Conservation (phyloP, 257 asterid genomes). For the Plantago ovata region DNA sequence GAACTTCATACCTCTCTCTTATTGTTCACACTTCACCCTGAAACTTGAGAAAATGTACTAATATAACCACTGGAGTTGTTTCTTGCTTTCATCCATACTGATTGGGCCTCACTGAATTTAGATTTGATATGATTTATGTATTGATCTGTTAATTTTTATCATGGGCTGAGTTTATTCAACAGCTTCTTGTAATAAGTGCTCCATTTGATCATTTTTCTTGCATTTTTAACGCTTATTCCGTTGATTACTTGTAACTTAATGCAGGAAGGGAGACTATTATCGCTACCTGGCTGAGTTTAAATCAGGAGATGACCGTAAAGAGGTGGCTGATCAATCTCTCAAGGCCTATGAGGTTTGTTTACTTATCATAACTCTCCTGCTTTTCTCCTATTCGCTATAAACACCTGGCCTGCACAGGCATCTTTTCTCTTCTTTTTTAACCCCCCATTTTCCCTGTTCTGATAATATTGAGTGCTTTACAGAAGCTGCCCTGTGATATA, state of each 20-base stretch:
- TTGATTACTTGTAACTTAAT: not conserved
- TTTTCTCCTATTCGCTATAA: no score
- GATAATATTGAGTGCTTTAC: no score
- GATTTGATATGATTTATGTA: no score
- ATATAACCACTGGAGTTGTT: no score
- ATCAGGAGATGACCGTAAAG: slow-evolving; percentile 3
- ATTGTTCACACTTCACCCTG: no score
- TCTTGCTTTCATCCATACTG: not conserved
- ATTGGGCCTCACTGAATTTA: not conserved
- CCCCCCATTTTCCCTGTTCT: no score
- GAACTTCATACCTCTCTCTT: no score
- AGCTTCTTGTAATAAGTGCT: not conserved
- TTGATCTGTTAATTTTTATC: no score
- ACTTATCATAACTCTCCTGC: not conserved
- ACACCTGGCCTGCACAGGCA: no score
- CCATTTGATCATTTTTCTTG: not conserved
- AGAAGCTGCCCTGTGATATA: not conserved
- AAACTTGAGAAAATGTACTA: no score
- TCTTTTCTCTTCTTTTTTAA: no score
- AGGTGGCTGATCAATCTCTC: slow-evolving; percentile 12
- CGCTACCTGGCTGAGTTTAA: slow-evolving; percentile 15
- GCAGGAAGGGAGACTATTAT: slow-evolving; percentile 13
- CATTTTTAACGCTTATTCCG: not conserved
- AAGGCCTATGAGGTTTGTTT: slow-evolving; percentile 11
- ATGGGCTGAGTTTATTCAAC: no score